Base-by-base conservation (phyloP, 1,284 basidiomycete genomes). In the Ceratobasidium sp. region DNA sequence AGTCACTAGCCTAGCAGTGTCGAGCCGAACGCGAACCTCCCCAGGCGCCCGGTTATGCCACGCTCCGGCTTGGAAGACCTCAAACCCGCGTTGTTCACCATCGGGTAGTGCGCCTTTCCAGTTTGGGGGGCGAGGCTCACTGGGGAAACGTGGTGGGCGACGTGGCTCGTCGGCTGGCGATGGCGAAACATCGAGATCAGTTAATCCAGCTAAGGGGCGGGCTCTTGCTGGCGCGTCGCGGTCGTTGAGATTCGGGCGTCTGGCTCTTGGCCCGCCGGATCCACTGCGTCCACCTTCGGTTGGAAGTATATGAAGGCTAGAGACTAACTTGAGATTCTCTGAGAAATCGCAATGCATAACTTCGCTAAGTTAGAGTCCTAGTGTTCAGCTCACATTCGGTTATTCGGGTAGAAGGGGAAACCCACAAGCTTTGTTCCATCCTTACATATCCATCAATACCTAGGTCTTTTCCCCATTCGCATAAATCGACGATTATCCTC, bases 361-460 rank as follows among this genome's bases (percentile, higher is more conserved):
- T 78, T 88, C 87, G 68, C 87, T 88, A 73, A 13, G 9, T 9
- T 27, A 46, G 1, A 5, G 27, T 27, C 51, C 4, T 11, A 46
- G 11, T 24, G 34, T 54, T 48, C 7, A 63, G 54, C 37, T 24
- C 49, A 37, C 5, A 27, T 11, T 54, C 19, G 14, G 1, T 24
- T 22, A 6, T 14, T 14, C 7, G 29, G 27, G 53, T 16, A 22
- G 14, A 43, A 34, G n/a, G n/a, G n/a, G 43, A 43, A 16, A 78
- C 84, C 78, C 76, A 87, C 86, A 86, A 87, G 76, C 83, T 80
- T 80, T 84, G 82, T 79, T 85, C 84, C 86, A 86, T 86, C 76
- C 85, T 81, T 19, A 84, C 80, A 56, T 83, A 84, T 0, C 81
- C 83, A 77, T 83, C 84, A 6, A 86, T 74, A 22, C 78, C 78